Evolutionary conservation across 2,329 filamentous ascomycete genomes (phyloP).

Genomic region (Claviceps sp.): DNA sequence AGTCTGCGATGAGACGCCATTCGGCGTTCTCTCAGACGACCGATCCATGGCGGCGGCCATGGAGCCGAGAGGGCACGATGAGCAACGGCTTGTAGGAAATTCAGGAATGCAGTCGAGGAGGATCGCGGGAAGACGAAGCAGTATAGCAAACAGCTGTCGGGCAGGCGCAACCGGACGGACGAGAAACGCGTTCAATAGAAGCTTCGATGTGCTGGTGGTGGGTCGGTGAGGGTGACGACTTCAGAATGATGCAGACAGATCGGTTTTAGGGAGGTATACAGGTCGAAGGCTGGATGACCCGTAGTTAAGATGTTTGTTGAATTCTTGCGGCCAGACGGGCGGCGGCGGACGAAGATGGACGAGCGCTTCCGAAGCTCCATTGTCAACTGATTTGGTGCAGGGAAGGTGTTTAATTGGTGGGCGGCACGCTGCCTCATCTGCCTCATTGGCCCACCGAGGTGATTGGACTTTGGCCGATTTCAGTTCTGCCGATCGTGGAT

Average conservation of each 20-base stretch:
- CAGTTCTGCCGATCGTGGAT: too few relatives aligned
- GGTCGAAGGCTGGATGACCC: too few relatives aligned
- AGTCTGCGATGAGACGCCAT: constrained; percentile 36
- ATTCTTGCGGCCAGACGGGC: too few relatives aligned
- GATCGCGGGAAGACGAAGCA: background rate
- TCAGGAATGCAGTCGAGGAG: background rate
- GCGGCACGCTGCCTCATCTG: too few relatives aligned
- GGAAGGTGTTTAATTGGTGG: too few relatives aligned
- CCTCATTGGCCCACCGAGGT: too few relatives aligned
- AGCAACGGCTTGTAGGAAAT: background rate
- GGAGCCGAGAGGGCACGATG: background rate
- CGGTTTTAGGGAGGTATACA: too few relatives aligned
- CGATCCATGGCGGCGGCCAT: constrained; percentile 15
- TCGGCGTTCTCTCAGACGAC: constrained; percentile 17
- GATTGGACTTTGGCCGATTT: too few relatives aligned
- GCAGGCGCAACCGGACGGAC: background rate
- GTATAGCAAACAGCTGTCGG: background rate
- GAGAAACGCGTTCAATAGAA: background rate
- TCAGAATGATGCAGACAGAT: background rate
- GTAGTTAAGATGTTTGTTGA: too few relatives aligned
- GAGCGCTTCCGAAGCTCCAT: too few relatives aligned
- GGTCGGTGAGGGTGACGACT: background rate
- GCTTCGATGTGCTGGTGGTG: background rate
- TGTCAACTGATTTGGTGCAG: too few relatives aligned
- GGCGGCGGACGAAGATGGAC: too few relatives aligned